phyloP scores from a whole-genome alignment of 1,284 basidiomycete species.

The Fomitopsis schrenkii region DNA sequence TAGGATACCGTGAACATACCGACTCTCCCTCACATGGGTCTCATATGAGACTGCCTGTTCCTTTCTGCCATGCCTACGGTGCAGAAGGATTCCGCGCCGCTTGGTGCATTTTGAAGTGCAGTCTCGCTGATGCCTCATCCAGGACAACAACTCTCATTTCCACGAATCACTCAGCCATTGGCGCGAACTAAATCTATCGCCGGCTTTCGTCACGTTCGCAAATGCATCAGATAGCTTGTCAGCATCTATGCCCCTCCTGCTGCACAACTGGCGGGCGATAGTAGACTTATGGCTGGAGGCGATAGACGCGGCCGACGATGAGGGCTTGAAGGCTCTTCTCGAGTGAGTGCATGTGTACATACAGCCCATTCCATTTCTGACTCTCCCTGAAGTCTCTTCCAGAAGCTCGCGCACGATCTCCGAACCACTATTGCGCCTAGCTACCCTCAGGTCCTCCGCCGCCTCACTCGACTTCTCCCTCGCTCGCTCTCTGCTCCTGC shows the following conservation, averaged over 20 bases:
- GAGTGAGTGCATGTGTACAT: conserved; percentile 47
- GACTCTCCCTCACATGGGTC: no score
- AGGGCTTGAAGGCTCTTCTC: conserved; percentile 62
- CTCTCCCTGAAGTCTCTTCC: conserved; percentile 51
- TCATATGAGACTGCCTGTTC: no score
- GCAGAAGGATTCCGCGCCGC: no score
- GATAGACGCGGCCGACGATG: conserved; percentile 57
- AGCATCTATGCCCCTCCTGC: conserved; percentile 73
- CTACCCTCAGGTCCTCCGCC: conserved; percentile 50
- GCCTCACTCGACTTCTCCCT: conserved; percentile 54
- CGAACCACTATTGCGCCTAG: conserved; percentile 62
- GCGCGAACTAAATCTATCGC: conserved; percentile 77
- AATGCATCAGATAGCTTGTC: conserved; percentile 58
- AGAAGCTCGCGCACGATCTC: conserved; percentile 73
- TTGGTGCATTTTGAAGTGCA: no score
- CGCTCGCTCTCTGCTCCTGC: conserved; percentile 54
- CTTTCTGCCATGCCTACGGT: no score
- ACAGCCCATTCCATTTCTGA: conserved; percentile 3
- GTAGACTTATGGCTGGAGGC: conserved; percentile 57
- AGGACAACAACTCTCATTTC: conserved; percentile 76
- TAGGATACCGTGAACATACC: no score
- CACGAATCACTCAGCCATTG: conserved; percentile 65
- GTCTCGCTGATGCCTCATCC: neutral
- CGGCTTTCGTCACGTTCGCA: conserved; percentile 72
- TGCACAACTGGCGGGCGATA: conserved; percentile 76